Conservation (phyloP, 2,329 filamentous ascomycete genomes). For the Hypocrella siamensis region DNA sequence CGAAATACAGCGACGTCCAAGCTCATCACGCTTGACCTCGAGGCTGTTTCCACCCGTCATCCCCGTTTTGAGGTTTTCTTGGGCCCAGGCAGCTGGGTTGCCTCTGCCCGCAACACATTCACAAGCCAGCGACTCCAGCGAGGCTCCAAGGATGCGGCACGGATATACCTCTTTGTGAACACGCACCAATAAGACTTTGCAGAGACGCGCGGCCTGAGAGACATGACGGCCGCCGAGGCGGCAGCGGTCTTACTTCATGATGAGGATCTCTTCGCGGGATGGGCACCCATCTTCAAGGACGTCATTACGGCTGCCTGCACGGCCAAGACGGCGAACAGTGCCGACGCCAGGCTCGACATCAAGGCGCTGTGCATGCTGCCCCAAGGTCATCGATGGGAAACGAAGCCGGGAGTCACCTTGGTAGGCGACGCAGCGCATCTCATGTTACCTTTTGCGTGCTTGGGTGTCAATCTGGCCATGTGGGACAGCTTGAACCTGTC, state of each 20-base stretch:
- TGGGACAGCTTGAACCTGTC: conserved; percentile 30
- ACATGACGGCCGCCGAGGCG: conserved; percentile 5
- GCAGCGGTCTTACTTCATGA: conserved; percentile 10
- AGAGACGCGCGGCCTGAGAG: background rate
- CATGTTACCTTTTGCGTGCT: conserved; percentile 33
- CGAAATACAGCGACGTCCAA: conserved; percentile 22
- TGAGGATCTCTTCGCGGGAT: conserved; percentile 9
- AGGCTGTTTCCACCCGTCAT: conserved; percentile 11
- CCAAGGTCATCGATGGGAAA: conserved; percentile 23
- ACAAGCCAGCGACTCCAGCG: no score
- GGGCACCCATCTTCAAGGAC: conserved; percentile 11
- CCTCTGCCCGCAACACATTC: no score
- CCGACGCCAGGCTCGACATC: conserved; percentile 6
- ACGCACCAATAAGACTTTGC: background rate
- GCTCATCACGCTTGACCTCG: conserved; percentile 15
- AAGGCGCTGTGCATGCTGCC: conserved; percentile 24
- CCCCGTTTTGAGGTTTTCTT: conserved; percentile 17
- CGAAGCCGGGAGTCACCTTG: conserved; percentile 26
- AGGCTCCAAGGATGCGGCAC: conserved; percentile 7
- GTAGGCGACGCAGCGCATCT: conserved; percentile 40
- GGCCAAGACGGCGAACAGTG: conserved; percentile 8
- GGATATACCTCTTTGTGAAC: conserved; percentile 14
- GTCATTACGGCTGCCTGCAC: conserved; percentile 13
- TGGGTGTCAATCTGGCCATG: conserved; percentile 38
- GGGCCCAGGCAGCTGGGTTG: conserved; percentile 24